Percentiles rank a stretch among this genome's conserved stretches.
These are phyloP conservation scores for Balamuthia mandrillaris DNA, from an alignment of 208 protist genomes.

Conservation along the genomic window DNA sequence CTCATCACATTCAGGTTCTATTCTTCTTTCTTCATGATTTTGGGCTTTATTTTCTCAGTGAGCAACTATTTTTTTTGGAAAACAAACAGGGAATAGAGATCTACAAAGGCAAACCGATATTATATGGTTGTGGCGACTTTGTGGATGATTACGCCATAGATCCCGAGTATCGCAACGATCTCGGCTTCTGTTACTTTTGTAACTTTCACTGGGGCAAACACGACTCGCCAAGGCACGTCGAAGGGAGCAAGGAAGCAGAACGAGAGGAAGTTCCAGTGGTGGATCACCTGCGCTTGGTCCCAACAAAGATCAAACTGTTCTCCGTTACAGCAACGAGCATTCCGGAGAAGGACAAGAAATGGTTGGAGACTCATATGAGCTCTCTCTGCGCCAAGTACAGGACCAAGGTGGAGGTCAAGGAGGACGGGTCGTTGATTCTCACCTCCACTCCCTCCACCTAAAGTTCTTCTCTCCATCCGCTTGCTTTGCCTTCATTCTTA, in stretches of 20 bases:
- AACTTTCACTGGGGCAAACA: neutral
- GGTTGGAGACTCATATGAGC: no score
- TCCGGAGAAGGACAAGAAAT: no score
- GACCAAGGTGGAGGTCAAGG: no score
- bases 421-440: no score
- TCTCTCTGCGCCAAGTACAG: no score
- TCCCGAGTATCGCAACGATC: neutral
- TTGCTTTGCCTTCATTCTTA: no score
- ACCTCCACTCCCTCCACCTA: no score
- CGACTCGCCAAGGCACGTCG: neutral
- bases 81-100: neutral
- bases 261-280: neutral
- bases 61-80: no score
- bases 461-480: no score
- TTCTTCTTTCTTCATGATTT: neutral
- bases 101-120: neutral
- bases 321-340: neutral
- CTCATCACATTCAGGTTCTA: neutral
- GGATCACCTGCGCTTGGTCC: neutral
- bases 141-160: neutral
- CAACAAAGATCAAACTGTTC: neutral
- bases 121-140: slow-evolving; percentile 1
- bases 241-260: neutral
- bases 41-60: neutral
- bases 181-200: no score